Evolutionary conservation across 176 grass and related monocot genomes (phyloP).

Genomic region (Hyparrhenia diplandra): DNA sequence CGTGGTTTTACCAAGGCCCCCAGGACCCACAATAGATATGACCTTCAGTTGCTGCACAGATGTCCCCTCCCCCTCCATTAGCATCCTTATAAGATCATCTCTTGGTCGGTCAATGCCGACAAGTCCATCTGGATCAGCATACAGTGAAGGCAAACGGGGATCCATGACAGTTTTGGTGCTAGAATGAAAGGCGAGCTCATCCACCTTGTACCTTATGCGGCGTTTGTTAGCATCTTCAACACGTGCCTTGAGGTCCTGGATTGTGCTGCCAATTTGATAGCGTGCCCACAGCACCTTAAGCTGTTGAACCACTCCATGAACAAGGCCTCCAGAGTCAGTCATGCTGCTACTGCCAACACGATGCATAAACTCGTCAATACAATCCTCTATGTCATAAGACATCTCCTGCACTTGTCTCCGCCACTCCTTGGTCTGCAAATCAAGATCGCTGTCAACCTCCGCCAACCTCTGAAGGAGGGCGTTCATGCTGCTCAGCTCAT

Average conservation of each 20-base stretch:
- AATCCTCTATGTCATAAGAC: slow-evolving; percentile 28
- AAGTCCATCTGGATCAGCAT: slow-evolving; percentile 4
- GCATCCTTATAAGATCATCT: neutral
- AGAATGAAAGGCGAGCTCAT: neutral
- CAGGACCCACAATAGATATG: slow-evolving; percentile 18
- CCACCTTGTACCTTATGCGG: slow-evolving; percentile 10
- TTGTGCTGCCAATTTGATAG: neutral
- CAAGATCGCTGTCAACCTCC: neutral
- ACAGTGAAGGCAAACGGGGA: neutral
- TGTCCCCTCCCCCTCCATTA: neutral
- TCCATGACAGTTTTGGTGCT: neutral
- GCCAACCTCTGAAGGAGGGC: slow-evolving; percentile 5
- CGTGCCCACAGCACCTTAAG: neutral
- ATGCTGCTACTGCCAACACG: neutral
- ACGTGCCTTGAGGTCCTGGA: neutral
- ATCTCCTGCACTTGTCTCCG: slow-evolving; percentile 4
- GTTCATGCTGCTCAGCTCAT: slow-evolving; percentile 28
- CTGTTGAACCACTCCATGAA: neutral
- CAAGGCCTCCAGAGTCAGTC: neutral
- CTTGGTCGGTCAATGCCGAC: neutral
- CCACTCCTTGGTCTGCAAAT: slow-evolving; percentile 23
- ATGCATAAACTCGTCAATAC: neutral
- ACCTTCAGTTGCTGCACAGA: slow-evolving; percentile 8
- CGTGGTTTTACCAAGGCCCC: slow-evolving; percentile 24
- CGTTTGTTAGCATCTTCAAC: slow-evolving; percentile 19